phyloP scores from a whole-genome alignment of 306 rosid genomes.

The Quillaja saponaria region DNA sequence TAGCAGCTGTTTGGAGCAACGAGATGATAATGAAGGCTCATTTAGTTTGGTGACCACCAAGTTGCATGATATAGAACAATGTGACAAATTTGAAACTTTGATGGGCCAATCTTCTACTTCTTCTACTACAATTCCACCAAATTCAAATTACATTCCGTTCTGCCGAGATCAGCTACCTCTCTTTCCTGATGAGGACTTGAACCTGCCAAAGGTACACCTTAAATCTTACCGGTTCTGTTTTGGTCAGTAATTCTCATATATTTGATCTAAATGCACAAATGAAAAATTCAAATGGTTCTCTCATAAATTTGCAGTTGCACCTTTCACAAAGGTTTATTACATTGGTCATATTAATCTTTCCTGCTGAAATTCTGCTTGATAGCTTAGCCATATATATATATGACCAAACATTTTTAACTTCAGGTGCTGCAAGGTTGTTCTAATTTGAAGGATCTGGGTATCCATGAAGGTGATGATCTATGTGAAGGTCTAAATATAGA shows the following conservation, averaged over 20 bases:
- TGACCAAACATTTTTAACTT: not conserved
- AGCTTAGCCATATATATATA: no score
- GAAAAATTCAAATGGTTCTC: no score
- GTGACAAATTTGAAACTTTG: constrained; percentile 52
- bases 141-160: constrained; percentile 30
- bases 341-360: no score
- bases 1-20: constrained; percentile 34
- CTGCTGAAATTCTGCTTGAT: no score
- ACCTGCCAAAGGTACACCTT: constrained; percentile 52
- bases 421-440: constrained; percentile 45
- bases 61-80: constrained; percentile 36
- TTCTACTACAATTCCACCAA: constrained; percentile 31
- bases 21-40: constrained; percentile 38
- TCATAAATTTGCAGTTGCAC: no score
- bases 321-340: no score
- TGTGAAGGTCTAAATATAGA: constrained; percentile 57
- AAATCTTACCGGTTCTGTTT: not conserved
- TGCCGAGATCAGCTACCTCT: constrained; percentile 45
- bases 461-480: constrained; percentile 44
- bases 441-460: constrained; percentile 47
- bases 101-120: constrained; percentile 37
- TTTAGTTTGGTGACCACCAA: constrained; percentile 36
- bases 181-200: constrained; percentile 43
- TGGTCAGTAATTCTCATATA: no score
- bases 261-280: no score